A percentile compares a stretch with the other conserved stretches of the same genome.
These are phyloP conservation scores for Pythium utonaiense DNA, from an alignment of 352 stramenopile species.

Conservation along the genomic window DNA sequence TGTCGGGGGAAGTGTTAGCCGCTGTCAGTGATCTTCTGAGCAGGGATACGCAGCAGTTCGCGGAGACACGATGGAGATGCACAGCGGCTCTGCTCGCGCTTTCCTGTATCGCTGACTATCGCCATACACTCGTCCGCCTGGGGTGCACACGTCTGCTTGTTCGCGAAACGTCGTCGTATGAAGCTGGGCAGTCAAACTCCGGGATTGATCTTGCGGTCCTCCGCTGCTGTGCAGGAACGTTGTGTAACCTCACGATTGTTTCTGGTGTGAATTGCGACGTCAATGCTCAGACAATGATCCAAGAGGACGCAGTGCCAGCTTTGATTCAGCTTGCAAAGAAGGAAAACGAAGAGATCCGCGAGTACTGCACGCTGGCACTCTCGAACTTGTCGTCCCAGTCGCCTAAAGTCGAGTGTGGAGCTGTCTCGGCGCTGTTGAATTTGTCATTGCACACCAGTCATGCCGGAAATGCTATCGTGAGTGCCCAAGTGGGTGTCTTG, in stretches of 20 bases:
- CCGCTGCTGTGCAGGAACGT: constrained; percentile 52
- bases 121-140: constrained; percentile 41
- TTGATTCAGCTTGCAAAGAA: constrained; percentile 60
- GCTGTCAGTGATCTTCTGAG: constrained; percentile 39
- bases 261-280: constrained; percentile 3
- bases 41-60: background rate
- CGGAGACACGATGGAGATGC: constrained; percentile 63
- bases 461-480: background rate
- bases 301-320: constrained; percentile 55
- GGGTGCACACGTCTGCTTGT: constrained; percentile 51
- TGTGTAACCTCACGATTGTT: constrained; percentile 61
- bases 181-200: constrained; percentile 17
- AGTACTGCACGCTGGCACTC: constrained; percentile 66
- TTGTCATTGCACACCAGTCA: constrained; percentile 30
- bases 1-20: constrained; percentile 30
- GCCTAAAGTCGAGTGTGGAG: constrained; percentile 61
- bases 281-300: constrained; percentile 58
- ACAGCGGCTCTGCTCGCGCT: constrained; percentile 54
- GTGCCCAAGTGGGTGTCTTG: constrained; percentile 16
- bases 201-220: constrained; percentile 20
- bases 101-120: constrained; percentile 39
- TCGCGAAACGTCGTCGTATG: constrained; percentile 29
- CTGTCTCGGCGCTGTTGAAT: constrained; percentile 54
- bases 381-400: constrained; percentile 70
- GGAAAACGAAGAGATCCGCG: constrained; percentile 56